A percentile compares a stretch with the other conserved stretches of the same genome.
phyloP scores from a whole-genome alignment of 805 yeast genomes.

The Candida xiaguanensis region DNA sequence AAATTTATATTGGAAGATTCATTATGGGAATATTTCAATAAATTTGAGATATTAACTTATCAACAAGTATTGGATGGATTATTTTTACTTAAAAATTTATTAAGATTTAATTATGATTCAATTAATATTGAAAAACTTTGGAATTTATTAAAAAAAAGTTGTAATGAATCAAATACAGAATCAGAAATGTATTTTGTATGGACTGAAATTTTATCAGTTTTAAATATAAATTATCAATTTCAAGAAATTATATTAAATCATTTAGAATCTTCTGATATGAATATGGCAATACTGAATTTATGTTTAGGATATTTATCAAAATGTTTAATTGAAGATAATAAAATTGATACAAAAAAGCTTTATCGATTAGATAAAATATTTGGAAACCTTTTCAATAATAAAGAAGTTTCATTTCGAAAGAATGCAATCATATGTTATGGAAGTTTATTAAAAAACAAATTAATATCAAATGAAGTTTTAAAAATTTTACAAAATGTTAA shows the following conservation, averaged over 20 bases:
- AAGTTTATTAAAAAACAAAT: conserved; percentile 20
- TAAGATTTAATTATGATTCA: conserved; percentile 21
- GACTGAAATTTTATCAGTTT: conserved; percentile 4
- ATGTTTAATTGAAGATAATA: conserved; percentile 2
- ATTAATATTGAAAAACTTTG: conserved; percentile 6
- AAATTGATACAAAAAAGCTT: neutral
- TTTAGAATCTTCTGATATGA: conserved; percentile 4
- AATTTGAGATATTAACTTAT: conserved; percentile 6
- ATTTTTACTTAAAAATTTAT: conserved; percentile 32
- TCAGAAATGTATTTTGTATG: conserved; percentile 8
- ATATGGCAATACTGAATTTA: neutral
- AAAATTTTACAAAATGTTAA: conserved; percentile 6
- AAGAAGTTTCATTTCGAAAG: conserved; percentile 32
- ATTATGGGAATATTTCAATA: conserved; percentile 17
- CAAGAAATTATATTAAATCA: conserved; percentile 6
- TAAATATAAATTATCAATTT: conserved; percentile 2
- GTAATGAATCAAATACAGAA: conserved; percentile 1
- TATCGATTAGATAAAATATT: conserved; percentile 26
- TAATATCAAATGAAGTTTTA: conserved; percentile 3
- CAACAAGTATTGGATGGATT: conserved; percentile 26
- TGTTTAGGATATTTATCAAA: conserved; percentile 8
- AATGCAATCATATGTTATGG: conserved; percentile 38
- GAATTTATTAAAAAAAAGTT: conserved; percentile 1
- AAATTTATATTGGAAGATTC: conserved; percentile 14
- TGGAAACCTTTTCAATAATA: conserved; percentile 22